A percentile compares a stretch with the other conserved stretches of the same genome.
Conservation (phyloP, 2,329 filamentous ascomycete genomes). For the Phyllosticta citriasiana region DNA sequence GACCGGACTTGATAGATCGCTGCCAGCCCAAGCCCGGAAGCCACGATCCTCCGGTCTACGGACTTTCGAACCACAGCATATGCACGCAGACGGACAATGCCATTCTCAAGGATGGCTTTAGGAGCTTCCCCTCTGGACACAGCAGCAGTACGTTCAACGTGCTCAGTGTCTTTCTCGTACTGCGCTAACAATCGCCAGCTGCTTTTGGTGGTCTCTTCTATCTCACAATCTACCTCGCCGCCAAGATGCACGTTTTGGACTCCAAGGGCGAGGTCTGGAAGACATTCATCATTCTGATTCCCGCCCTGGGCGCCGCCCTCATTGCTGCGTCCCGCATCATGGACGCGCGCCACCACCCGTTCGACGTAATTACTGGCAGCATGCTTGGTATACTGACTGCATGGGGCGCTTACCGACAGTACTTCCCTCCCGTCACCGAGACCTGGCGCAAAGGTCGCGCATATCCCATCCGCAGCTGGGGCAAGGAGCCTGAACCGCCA, state of each 20-base stretch:
- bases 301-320: conserved; percentile 43
- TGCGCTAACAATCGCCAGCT: conserved; percentile 27
- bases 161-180: neutral
- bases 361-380: conserved; percentile 49
- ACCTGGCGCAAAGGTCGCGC: conserved; percentile 49
- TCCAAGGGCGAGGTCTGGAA: conserved; percentile 53
- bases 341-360: conserved; percentile 52
- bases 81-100: conserved; percentile 41
- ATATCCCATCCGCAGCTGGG: conserved; percentile 49
- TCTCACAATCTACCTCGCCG: conserved; percentile 49
- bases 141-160: conserved; percentile 37
- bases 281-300: conserved; percentile 43
- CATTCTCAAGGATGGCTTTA: conserved; percentile 49
- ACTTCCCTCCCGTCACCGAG: conserved; percentile 47
- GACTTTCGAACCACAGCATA: conserved; percentile 38
- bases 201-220: conserved; percentile 51
- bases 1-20: conserved; percentile 49
- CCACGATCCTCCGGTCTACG: conserved; percentile 28
- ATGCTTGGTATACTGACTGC: conserved; percentile 43
- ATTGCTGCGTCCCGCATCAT: conserved; percentile 50
- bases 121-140: conserved; percentile 50
- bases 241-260: conserved; percentile 50
- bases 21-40: conserved; percentile 32
- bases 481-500: conserved; percentile 32
- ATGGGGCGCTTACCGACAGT: conserved; percentile 46